A percentile compares a stretch with the other conserved stretches of the same genome.
Evolutionary conservation across 129 eudicot species (phyloP).

Genomic region (Pulicaria dysenterica): DNA sequence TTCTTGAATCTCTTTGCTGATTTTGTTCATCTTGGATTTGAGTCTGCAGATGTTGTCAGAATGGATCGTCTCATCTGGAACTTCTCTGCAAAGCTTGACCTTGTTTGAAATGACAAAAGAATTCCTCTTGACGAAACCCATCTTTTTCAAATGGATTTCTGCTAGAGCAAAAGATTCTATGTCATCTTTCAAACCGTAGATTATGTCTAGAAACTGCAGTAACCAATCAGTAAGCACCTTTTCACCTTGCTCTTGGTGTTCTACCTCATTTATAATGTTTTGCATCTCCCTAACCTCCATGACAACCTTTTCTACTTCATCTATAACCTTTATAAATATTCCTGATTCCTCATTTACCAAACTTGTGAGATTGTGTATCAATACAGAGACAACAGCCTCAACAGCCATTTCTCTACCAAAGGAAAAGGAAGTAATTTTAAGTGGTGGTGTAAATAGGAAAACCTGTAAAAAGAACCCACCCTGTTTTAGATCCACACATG

Average conservation of each 20-base stretch:
- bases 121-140: conserved; percentile 27
- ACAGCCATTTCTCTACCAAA: conserved; percentile 26
- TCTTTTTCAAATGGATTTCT: conserved; percentile 23
- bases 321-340: conserved; percentile 22
- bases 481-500: neutral
- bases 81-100: conserved; percentile 35
- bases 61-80: conserved; percentile 9
- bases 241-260: conserved; percentile 31
- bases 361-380: conserved; percentile 28
- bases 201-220: conserved; percentile 13
- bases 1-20: conserved; percentile 27
- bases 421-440: neutral
- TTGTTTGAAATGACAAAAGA: conserved; percentile 15
- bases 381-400: conserved; percentile 34
- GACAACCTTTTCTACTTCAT: conserved; percentile 26
- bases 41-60: conserved; percentile 10
- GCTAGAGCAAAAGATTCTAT: conserved; percentile 34
- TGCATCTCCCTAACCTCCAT: conserved; percentile 24
- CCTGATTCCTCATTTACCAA: conserved; percentile 14
- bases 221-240: conserved; percentile 18
- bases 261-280: conserved; percentile 23
- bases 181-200: conserved; percentile 16
- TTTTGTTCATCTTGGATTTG: conserved; percentile 18
- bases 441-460: neutral
- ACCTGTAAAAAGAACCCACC: neutral